These are phyloP conservation scores for Rubia peregrina DNA, from an alignment of 305 asterid genomes.

Conservation along the genomic window DNA sequence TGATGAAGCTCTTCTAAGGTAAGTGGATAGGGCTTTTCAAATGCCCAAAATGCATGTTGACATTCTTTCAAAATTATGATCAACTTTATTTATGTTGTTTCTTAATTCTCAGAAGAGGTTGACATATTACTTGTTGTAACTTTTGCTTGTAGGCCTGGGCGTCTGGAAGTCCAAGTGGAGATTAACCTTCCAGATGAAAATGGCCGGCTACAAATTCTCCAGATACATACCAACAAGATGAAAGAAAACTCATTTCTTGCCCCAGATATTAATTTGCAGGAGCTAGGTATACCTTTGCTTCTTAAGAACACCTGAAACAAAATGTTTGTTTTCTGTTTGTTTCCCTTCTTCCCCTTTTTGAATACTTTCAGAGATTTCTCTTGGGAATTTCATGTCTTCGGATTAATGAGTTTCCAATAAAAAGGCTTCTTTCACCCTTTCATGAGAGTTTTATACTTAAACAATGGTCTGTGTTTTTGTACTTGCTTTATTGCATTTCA, in stretches of 20 bases:
- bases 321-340: not conserved
- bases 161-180: constrained; percentile 98
- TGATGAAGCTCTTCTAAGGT: constrained; percentile 99
- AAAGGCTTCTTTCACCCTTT: not conserved
- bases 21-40: constrained; percentile 13
- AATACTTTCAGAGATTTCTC: not conserved
- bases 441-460: not conserved
- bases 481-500: not conserved
- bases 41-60: constrained; percentile 9
- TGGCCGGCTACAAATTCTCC: constrained; percentile 95
- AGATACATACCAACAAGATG: constrained; percentile 97
- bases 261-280: constrained; percentile 89
- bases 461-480: not conserved
- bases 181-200: constrained; percentile 98
- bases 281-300: constrained; percentile 55
- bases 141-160: constrained; percentile 74
- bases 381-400: not conserved
- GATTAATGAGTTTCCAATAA: not conserved
- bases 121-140: not conserved
- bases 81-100: constrained; percentile 2
- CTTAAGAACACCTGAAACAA: not conserved
- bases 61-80: constrained; percentile 4
- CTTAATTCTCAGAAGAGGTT: constrained; percentile 4
- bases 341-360: not conserved
- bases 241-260: constrained; percentile 92